A percentile compares a stretch with the other conserved stretches of the same genome.
Conservation (phyloP, 805 yeast genomes). For the Yarrowia hollandica region DNA sequence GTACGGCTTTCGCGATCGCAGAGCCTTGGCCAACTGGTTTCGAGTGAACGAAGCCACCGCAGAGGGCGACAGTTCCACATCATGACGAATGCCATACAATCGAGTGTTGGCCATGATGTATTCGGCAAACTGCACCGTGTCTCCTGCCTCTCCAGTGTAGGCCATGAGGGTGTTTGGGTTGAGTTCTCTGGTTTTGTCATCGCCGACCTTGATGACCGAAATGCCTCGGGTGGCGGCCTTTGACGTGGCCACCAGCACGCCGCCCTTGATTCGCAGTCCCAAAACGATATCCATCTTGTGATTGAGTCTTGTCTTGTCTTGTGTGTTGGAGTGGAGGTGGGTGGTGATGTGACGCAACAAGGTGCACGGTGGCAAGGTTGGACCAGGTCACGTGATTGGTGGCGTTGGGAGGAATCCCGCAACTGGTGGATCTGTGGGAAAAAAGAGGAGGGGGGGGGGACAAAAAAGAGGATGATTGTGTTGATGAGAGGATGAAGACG, state of each 20-base stretch:
- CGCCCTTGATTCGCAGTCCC: slow-evolving; percentile 79
- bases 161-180: slow-evolving; percentile 81
- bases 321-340: neutral
- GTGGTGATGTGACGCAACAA: neutral
- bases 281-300: slow-evolving; percentile 78
- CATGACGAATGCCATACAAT: slow-evolving; percentile 82
- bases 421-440: neutral
- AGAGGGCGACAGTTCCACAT: slow-evolving; percentile 74
- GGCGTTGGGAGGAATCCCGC: neutral
- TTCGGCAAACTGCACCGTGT: slow-evolving; percentile 93
- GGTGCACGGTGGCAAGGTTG: slow-evolving; percentile 26
- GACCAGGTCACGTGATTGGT: slow-evolving; percentile 19
- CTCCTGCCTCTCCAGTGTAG: slow-evolving; percentile 94
- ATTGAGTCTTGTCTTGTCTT: slow-evolving; percentile 3
- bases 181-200: slow-evolving; percentile 75
- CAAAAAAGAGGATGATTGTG: too few relatives aligned
- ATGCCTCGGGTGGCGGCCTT: slow-evolving; percentile 91
- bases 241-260: slow-evolving; percentile 89
- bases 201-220: slow-evolving; percentile 72
- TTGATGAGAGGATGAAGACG: too few relatives aligned
- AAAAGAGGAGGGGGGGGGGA: neutral
- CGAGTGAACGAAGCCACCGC: slow-evolving; percentile 89
- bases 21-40: slow-evolving; percentile 78
- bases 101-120: slow-evolving; percentile 90
- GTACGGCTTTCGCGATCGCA: slow-evolving; percentile 93